Evolutionary conservation across 1,284 basidiomycete species (phyloP).

Genomic region (Pseudozyma hubeiensis): DNA sequence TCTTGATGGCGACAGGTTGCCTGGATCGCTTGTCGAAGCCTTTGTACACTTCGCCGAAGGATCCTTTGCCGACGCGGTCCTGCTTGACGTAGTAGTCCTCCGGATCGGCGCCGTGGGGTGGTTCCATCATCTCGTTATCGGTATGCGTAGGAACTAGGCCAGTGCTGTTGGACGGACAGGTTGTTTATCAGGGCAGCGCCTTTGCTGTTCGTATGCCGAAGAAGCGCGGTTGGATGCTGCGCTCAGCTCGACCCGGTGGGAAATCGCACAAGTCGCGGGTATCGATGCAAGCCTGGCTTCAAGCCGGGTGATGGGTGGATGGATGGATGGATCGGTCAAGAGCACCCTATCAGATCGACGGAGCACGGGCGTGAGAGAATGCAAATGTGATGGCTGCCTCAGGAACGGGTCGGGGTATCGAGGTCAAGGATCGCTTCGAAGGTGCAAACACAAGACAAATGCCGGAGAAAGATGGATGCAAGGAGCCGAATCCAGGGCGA

Average conservation of each 20-base stretch:
- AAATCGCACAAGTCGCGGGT: slow-evolving; percentile 1
- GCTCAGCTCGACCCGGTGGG: not conserved
- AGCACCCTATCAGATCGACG: no score
- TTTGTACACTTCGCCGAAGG: slow-evolving; percentile 68
- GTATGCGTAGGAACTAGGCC: not conserved
- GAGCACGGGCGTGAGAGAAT: not conserved
- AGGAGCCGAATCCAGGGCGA: no score
- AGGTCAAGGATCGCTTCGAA: no score
- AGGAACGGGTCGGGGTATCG: no score
- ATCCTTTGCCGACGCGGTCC: slow-evolving; percentile 79
- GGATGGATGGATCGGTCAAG: no score
- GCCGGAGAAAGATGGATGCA: no score
- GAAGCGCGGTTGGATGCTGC: not conserved
- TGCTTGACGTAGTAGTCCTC: slow-evolving; percentile 83
- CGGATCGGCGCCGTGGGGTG: slow-evolving; percentile 59
- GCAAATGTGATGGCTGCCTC: not conserved
- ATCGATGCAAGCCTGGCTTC: not conserved
- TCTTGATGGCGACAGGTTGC: slow-evolving; percentile 79
- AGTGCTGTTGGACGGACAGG: not conserved
- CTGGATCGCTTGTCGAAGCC: slow-evolving; percentile 59
- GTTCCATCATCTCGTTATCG: slow-evolving; percentile 28
- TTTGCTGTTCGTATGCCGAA: not conserved
- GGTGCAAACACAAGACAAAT: no score
- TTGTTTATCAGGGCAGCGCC: not conserved
- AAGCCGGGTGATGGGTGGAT: no score